A percentile compares a stretch with the other conserved stretches of the same genome.
phyloP scores from a whole-genome alignment of 2,329 filamentous ascomycete species.

The Alternaria arborescens region DNA sequence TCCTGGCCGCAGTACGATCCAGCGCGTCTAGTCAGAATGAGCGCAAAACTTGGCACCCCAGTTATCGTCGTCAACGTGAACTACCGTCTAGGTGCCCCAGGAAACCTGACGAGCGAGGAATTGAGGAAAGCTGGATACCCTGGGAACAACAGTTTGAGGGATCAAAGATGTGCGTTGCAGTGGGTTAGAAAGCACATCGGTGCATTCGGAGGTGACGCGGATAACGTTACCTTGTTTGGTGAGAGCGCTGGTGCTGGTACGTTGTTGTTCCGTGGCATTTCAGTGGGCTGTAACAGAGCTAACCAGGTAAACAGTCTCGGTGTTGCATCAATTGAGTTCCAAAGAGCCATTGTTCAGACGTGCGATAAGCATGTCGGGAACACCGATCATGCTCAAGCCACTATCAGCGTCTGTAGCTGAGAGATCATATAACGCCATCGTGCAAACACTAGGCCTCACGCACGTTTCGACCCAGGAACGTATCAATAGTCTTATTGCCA shows the following conservation, averaged over 20 bases:
- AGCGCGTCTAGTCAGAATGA: conserved; percentile 54
- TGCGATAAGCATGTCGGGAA: conserved; percentile 36
- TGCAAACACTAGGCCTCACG: conserved; percentile 46
- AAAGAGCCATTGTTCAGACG: conserved; percentile 31
- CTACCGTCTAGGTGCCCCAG: conserved; percentile 34
- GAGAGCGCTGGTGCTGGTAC: conserved; percentile 58
- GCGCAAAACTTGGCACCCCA: conserved; percentile 51
- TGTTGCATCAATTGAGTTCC: conserved; percentile 30
- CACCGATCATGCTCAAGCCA: conserved; percentile 51
- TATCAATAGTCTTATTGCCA: conserved; percentile 49
- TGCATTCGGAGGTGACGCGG: conserved; percentile 47
- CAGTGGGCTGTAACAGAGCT: neutral
- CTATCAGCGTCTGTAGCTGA: conserved; percentile 51
- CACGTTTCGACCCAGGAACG: conserved; percentile 46
- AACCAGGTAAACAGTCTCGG: conserved; percentile 19
- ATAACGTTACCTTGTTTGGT: conserved; percentile 51
- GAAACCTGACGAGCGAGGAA: conserved; percentile 55
- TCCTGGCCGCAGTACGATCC: conserved; percentile 62
- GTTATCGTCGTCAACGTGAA: conserved; percentile 53
- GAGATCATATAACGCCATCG: conserved; percentile 43
- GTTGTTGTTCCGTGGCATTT: conserved; percentile 7
- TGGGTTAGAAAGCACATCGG: conserved; percentile 47
- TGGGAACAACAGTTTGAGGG: conserved; percentile 37
- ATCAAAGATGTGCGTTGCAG: conserved; percentile 45
- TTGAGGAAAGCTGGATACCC: conserved; percentile 52